Conservation (phyloP, 805 yeast genomes). For the Suhomyces kilbournensis region DNA sequence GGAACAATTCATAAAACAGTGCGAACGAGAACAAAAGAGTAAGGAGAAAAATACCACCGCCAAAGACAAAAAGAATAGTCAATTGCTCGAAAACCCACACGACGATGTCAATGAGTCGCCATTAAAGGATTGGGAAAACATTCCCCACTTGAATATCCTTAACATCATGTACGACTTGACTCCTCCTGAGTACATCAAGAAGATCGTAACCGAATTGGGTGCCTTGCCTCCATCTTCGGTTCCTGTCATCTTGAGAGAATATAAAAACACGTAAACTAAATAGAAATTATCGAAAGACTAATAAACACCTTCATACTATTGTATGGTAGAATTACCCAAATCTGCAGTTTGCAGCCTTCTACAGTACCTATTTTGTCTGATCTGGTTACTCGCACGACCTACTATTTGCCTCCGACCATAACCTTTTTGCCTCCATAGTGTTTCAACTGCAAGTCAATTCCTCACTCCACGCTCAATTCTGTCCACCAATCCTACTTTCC, state of each 20-base stretch:
- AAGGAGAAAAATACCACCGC: constrained; percentile 18
- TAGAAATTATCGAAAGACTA: neutral
- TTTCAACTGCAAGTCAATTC: neutral
- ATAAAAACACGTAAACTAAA: constrained; percentile 47
- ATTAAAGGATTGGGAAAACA: constrained; percentile 60
- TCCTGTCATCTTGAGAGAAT: constrained; percentile 93
- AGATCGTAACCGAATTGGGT: constrained; percentile 94
- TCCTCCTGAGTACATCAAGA: constrained; percentile 89
- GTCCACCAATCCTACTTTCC: neutral
- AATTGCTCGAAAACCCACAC: constrained; percentile 9
- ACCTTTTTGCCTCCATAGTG: neutral
- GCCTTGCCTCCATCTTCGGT: constrained; percentile 97
- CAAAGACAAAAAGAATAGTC: constrained; percentile 13
- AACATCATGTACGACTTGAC: constrained; percentile 91
- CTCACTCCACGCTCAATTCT: neutral
- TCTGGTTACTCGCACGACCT: constrained; percentile 1
- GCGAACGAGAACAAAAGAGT: constrained; percentile 27
- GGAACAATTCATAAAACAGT: constrained; percentile 55
- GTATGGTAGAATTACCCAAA: neutral
- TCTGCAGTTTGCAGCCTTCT: neutral
- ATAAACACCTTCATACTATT: neutral
- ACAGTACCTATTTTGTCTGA: neutral
- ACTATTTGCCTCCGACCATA: neutral
- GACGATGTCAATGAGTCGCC: constrained; percentile 35
- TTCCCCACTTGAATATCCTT: constrained; percentile 65